Conservation (phyloP, 2,329 filamentous ascomycete genomes). For the Trichoderma polysporum region DNA sequence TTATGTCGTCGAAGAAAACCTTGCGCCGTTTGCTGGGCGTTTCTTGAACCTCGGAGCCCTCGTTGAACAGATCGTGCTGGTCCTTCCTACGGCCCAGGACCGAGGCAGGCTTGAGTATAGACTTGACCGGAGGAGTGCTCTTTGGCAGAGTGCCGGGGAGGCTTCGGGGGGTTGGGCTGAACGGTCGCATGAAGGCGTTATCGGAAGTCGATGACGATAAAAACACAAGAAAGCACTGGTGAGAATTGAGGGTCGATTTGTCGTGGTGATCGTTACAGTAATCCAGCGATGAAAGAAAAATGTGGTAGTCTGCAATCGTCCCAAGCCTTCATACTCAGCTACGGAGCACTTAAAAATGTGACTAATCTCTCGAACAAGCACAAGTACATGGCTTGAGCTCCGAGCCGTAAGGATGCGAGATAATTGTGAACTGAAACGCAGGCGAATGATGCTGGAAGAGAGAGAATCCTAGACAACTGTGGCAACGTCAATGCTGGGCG, state of each 20-base stretch:
- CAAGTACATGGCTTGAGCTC: conserved; percentile 8
- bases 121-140: conserved; percentile 47
- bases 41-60: conserved; percentile 39
- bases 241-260: neutral
- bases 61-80: conserved; percentile 43
- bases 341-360: neutral
- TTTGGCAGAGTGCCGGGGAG: conserved; percentile 36
- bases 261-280: conserved; percentile 3
- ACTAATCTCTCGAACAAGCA: neutral
- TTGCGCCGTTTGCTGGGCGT: conserved; percentile 55
- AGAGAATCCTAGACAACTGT: neutral
- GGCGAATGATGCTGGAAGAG: neutral
- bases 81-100: conserved; percentile 46
- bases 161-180: conserved; percentile 38
- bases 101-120: conserved; percentile 52
- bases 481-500: neutral
- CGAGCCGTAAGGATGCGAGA: neutral
- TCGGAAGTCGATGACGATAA: neutral
- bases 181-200: conserved; percentile 31
- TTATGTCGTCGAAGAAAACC: conserved; percentile 59
- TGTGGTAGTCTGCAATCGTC: neutral
- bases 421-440: neutral
- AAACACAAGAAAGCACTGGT: neutral
- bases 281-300: conserved; percentile 1
- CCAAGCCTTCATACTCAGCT: conserved; percentile 3